Evolutionary conservation across 257 asterid species (phyloP), one percentile per base, ranked within the genome.

Genomic region (Solanum appendiculatum): DNA sequence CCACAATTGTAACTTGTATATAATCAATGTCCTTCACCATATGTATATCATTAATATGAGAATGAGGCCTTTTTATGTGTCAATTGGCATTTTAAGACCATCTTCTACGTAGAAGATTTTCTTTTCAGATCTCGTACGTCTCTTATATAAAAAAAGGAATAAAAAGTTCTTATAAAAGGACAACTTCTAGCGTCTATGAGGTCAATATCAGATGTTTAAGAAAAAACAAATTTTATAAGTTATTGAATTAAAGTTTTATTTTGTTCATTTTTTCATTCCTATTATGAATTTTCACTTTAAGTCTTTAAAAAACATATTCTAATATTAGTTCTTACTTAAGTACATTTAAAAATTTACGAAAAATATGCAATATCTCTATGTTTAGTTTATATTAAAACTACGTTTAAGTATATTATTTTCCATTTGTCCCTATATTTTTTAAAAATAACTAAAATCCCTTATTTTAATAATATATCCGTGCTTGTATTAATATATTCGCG

Each of bases 1-100:
- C 88, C 87, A 74, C 70, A 86, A 89, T 27, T 46, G 89, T 60
- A 92, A 93, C 60, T 70, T 93, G 96, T 93, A 92, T 89, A 92
- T 92, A 89, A 77, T 69, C 42, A 69, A 3, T 85, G 85, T 15
- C 84, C 9, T 44, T 44, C n/a, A 44, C 91, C 84, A 75, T 87
- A 80, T 91, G 88, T 88, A 68, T 66, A 83, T 81, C 82, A 87
- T 2, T 60, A n/a, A 60, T 56, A 86, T 84, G 90, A 64, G 87
- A 40, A n/a, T 60, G n/a, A 88, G 23, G 9, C 23, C 0, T 37
- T 73, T 74, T 23, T 23, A 11, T 25, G 20, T 64, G 73, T 0
- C 73, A 64, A 64, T 0, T 27, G 21, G 20, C 15, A 64, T 25
- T 64, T 64, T 10, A 63, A 63, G 70, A 48, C 5, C 5, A 16